phyloP scores from a whole-genome alignment of 345 rosid species.

The Sisymbrium altissimum region DNA sequence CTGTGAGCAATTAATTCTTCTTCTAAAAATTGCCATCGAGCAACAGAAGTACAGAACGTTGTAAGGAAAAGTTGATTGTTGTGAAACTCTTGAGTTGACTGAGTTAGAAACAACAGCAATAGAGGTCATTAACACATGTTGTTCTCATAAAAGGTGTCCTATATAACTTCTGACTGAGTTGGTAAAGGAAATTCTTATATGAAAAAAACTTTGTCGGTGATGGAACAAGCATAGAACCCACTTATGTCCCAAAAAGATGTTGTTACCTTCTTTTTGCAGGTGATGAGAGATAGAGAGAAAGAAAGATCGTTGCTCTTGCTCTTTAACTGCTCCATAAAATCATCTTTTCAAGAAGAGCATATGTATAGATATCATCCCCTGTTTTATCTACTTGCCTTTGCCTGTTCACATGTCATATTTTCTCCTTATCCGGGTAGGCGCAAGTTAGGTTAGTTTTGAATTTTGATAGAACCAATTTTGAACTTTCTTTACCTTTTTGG shows the following conservation, averaged over 20 bases:
- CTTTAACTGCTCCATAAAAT: conserved; percentile 4
- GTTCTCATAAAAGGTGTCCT: neutral
- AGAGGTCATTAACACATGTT: neutral
- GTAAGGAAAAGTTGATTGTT: neutral
- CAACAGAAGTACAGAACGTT: no score
- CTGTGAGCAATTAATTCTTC: neutral
- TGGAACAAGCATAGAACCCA: conserved; percentile 1
- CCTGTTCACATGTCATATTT: conserved; percentile 14
- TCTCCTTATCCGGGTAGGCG: conserved; percentile 26
- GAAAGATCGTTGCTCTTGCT: neutral
- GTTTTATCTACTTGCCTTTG: neutral
- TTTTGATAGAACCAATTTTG: conserved; percentile 1
- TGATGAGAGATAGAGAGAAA: conserved; percentile 2
- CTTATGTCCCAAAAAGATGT: conserved; percentile 5
- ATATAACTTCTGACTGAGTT: neutral
- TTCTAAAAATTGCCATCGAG: no score
- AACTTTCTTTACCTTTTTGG: neutral
- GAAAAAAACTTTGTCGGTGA: conserved; percentile 20
- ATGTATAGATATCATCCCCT: neutral
- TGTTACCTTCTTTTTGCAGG: conserved; percentile 11
- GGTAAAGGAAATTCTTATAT: neutral
- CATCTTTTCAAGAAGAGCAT: neutral
- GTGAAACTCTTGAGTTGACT: conserved; percentile 1
- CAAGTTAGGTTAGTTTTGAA: conserved; percentile 24
- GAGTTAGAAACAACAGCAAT: neutral